Conservation (phyloP, 805 yeast genomes). For the Diddensiella caesifluorescens region DNA sequence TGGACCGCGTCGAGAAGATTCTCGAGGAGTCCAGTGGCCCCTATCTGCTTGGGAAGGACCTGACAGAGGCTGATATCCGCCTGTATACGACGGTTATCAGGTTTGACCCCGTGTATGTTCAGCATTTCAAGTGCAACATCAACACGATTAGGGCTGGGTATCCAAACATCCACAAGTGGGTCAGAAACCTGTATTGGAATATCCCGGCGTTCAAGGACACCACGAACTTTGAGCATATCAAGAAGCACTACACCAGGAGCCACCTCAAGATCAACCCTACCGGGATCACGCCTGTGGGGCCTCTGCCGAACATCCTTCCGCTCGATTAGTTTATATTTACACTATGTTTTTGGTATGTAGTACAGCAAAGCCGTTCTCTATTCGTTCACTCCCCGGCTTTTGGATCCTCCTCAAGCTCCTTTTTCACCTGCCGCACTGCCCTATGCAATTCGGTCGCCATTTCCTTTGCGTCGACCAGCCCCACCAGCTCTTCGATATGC, state of each 20-base stretch:
- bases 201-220: constrained; percentile 67
- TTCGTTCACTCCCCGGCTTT: background rate
- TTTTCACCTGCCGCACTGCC: constrained; percentile 24
- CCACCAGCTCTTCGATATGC: constrained; percentile 42
- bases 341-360: background rate
- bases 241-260: constrained; percentile 82
- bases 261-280: constrained; percentile 76
- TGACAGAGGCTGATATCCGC: constrained; percentile 90
- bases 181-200: constrained; percentile 78
- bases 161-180: constrained; percentile 76
- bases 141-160: constrained; percentile 73
- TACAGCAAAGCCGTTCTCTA: background rate
- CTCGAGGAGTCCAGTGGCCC: constrained; percentile 38
- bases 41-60: constrained; percentile 53
- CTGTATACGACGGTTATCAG: constrained; percentile 82
- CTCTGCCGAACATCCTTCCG: constrained; percentile 67
- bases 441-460: constrained; percentile 25
- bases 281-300: constrained; percentile 85
- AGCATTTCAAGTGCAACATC: constrained; percentile 90
- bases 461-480: constrained; percentile 36
- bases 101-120: constrained; percentile 90
- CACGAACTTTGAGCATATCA: constrained; percentile 85
- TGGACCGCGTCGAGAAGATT: constrained; percentile 65
- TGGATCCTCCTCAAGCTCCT: constrained; percentile 9
- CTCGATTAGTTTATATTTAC: constrained; percentile 22